Conservation (phyloP, 129 eudicot genomes). For the Solidago caesia region DNA sequence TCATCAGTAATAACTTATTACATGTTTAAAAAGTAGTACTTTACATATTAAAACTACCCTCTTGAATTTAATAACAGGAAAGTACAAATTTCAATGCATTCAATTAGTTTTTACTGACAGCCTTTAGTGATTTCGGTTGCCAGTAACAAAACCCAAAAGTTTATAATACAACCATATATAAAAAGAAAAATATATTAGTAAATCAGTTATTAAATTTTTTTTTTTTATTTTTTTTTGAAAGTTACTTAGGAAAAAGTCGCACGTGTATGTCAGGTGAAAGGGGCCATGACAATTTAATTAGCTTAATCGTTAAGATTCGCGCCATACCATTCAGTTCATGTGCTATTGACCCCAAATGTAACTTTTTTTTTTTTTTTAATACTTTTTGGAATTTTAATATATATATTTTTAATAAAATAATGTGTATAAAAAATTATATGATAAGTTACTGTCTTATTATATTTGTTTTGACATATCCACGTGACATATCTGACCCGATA, state of each 20-base stretch:
- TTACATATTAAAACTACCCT: too few relatives aligned
- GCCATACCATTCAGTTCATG: background rate
- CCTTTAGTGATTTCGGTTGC: too few relatives aligned
- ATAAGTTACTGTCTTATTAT: too few relatives aligned
- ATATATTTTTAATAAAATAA: background rate
- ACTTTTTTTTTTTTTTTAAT: background rate
- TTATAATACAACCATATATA: background rate
- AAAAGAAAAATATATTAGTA: background rate
- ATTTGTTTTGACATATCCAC: too few relatives aligned
- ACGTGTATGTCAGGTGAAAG: slow-evolving; percentile 9
- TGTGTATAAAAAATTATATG: too few relatives aligned
- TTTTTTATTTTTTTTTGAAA: background rate
- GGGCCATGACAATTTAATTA: slow-evolving; percentile 9
- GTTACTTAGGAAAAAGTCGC: background rate
- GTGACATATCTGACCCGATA: too few relatives aligned
- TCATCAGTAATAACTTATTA: too few relatives aligned
- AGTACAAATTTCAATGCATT: too few relatives aligned
- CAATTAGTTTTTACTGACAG: too few relatives aligned
- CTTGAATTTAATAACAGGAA: too few relatives aligned
- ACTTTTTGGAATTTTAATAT: background rate
- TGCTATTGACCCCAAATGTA: background rate
- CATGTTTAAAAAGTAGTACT: too few relatives aligned
- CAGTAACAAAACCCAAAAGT: too few relatives aligned
- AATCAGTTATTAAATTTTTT: background rate
- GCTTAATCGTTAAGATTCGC: slow-evolving; percentile 16